A percentile compares a stretch with the other conserved stretches of the same genome.
Evolutionary conservation across 345 rosid species (phyloP).

Genomic region (Eucalyptus victrix): DNA sequence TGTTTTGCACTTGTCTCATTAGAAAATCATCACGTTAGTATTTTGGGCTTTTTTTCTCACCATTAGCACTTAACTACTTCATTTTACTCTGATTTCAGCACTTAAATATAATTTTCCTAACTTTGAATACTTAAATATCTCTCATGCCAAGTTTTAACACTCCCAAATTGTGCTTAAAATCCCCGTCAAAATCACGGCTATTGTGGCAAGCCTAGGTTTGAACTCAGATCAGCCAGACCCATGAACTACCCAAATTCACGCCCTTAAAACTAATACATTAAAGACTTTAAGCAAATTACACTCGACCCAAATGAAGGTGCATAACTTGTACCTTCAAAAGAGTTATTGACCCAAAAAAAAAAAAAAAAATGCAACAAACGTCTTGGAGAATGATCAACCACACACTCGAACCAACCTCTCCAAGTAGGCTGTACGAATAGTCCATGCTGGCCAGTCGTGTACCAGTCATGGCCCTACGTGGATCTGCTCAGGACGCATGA

Average conservation of each 20-base stretch:
- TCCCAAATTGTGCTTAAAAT: background rate
- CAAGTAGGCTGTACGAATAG: background rate
- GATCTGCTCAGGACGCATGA: background rate
- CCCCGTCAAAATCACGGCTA: background rate
- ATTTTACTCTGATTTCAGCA: fast-evolving
- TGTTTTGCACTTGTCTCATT: fast-evolving
- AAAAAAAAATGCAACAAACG: too few species aligned
- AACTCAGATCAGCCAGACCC: background rate
- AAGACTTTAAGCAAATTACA: background rate
- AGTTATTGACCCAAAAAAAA: too few species aligned
- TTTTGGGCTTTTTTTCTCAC: fast-evolving
- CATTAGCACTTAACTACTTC: fast-evolving
- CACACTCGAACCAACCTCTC: background rate
- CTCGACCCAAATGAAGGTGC: background rate
- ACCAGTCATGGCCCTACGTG: background rate
- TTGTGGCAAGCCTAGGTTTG: background rate
- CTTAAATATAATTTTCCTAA: too few species aligned
- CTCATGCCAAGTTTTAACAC: too few species aligned
- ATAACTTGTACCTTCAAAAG: too few species aligned
- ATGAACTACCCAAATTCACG: background rate
- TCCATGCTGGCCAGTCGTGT: background rate
- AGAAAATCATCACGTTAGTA: fast-evolving
- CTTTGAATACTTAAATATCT: too few species aligned
- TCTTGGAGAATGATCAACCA: too few species aligned
- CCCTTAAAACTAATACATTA: background rate